Percentiles rank a stretch among this genome's conserved stretches.
These are phyloP conservation scores for Cornus controversa DNA, from an alignment of 148 eudicot genomes.

Conservation along the genomic window DNA sequence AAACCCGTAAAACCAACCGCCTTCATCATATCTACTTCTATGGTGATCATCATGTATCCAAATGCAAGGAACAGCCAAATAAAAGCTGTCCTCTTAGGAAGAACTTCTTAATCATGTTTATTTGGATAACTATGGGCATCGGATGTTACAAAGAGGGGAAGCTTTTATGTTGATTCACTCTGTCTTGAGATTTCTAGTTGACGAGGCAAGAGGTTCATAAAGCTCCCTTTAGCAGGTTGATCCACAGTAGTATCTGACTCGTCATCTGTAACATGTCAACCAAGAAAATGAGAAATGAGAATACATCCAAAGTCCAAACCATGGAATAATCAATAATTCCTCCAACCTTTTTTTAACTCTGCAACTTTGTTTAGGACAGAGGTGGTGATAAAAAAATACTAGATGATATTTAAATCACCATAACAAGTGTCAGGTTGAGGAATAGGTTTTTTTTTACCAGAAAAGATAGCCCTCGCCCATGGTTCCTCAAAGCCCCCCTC, in stretches of 20 bases:
- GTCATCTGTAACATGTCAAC: slow-evolving; percentile 42
- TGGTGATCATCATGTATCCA: slow-evolving; percentile 9
- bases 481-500: no score
- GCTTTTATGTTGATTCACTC: slow-evolving; percentile 26
- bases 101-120: slow-evolving; percentile 6
- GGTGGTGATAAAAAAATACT: background rate
- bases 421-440: background rate
- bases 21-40: background rate
- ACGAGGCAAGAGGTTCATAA: slow-evolving; percentile 72
- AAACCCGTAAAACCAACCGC: no score
- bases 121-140: background rate
- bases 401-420: background rate
- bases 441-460: background rate
- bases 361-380: background rate
- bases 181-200: slow-evolving; percentile 51
- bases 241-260: slow-evolving; percentile 47
- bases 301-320: background rate
- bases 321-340: background rate
- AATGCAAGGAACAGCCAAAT: slow-evolving; percentile 21
- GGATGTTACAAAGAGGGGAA: slow-evolving; percentile 14
- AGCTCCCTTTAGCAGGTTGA: slow-evolving; percentile 71
- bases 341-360: background rate
- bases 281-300: background rate
- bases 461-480: background rate
- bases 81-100: slow-evolving; percentile 11